Evolutionary conservation across 345 rosid species (phyloP).

Genomic region (Eucalyptus tenuipes): DNA sequence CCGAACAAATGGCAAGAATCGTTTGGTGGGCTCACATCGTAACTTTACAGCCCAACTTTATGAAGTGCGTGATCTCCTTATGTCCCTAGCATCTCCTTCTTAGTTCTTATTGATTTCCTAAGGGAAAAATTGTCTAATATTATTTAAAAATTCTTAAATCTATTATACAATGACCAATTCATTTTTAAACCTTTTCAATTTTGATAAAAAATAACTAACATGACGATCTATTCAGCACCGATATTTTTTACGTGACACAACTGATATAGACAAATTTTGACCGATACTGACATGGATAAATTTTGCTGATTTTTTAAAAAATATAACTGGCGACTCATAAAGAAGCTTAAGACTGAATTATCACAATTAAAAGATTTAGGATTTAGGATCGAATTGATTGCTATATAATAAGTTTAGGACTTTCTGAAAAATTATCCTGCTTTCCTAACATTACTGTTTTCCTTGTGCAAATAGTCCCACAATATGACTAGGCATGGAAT

Average conservation of each 20-base stretch:
- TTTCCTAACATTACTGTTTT: neutral
- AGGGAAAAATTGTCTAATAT: neutral
- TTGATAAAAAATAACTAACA: rapidly evolving
- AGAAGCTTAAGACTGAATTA: neutral
- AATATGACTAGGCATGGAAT: neutral
- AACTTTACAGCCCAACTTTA: neutral
- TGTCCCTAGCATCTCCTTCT: neutral
- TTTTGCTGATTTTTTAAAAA: neutral
- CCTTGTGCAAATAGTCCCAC: neutral
- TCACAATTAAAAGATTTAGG: neutral
- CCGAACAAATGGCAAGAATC: neutral
- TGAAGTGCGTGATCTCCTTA: neutral
- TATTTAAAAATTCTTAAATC: neutral
- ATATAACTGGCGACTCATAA: rapidly evolving
- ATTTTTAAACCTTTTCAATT: neutral
- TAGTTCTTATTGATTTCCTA: neutral
- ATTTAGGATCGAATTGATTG: neutral
- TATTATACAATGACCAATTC: neutral
- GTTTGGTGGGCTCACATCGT: neutral
- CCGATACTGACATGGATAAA: rapidly evolving
- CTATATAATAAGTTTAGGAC: neutral
- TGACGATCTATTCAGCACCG: rapidly evolving
- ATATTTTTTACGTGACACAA: rapidly evolving
- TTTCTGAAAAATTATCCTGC: neutral
- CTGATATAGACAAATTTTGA: rapidly evolving